Percentiles rank a stretch among this genome's conserved stretches.
These are phyloP conservation scores for Chlamydomonas applanata DNA, from an alignment of 139 green algal genomes.

Conservation along the genomic window DNA sequence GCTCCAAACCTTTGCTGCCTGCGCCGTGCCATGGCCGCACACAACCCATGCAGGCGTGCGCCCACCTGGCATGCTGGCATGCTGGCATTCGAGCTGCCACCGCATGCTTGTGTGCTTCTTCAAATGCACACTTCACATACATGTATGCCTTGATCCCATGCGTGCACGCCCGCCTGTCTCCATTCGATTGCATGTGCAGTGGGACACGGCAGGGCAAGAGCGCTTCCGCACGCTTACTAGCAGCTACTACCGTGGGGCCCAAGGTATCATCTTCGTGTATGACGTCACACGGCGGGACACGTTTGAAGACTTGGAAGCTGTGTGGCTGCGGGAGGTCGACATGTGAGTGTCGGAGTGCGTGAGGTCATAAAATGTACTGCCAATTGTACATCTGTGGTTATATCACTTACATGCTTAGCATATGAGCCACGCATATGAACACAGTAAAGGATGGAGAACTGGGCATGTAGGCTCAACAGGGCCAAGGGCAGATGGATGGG, in stretches of 20 bases:
- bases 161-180: not conserved
- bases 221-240: constrained; percentile 95
- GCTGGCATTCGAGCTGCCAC: no score
- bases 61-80: no score
- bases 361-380: no score
- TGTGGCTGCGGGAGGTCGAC: constrained; percentile 94
- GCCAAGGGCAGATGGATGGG: no score
- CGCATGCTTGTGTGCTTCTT: no score
- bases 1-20: no score
- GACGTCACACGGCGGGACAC: constrained; percentile 90
- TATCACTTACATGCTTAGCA: no score
- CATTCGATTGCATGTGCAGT: constrained; percentile 14
- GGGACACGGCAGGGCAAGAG: constrained; percentile 82
- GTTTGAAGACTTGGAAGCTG: constrained; percentile 83
- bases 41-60: no score
- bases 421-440: no score
- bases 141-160: constrained; percentile 50
- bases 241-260: constrained; percentile 90
- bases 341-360: constrained; percentile 34
- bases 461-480: no score
- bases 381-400: no score
- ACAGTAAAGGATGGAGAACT: no score
- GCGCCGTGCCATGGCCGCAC: not conserved
- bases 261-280: constrained; percentile 75
- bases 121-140: constrained; percentile 63